A percentile compares a stretch with the other conserved stretches of the same genome.
These are phyloP conservation scores for Aspergillus hiratsukae DNA, from an alignment of 2,329 filamentous ascomycete genomes.

Conservation along the genomic window DNA sequence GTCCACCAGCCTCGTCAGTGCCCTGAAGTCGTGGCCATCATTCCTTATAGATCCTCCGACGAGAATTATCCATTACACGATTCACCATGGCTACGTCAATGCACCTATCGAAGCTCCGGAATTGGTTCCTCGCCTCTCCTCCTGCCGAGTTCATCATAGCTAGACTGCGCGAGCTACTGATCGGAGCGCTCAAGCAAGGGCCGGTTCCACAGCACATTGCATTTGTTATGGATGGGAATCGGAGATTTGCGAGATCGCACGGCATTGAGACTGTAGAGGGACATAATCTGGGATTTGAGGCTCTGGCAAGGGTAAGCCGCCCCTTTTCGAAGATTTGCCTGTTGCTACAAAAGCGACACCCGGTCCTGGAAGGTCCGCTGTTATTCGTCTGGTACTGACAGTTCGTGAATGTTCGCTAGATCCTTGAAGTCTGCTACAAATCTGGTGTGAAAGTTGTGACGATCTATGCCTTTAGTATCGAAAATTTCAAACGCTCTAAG, in stretches of 20 bases:
- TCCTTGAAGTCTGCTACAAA: constrained; percentile 97
- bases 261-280: constrained; percentile 96
- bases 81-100: constrained; percentile 46
- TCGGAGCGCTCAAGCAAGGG: constrained; percentile 83
- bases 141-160: constrained; percentile 86
- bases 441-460: constrained; percentile 94
- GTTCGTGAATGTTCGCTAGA: constrained; percentile 45
- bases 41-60: not conserved
- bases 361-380: not conserved
- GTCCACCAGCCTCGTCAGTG: not conserved
- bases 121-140: constrained; percentile 81
- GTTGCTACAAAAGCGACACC: not conserved
- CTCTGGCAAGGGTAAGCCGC: constrained; percentile 69
- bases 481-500: constrained; percentile 96
- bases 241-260: constrained; percentile 83
- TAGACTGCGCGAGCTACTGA: constrained; percentile 75
- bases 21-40: not conserved
- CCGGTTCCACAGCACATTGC: constrained; percentile 92
- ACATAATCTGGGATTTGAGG: constrained; percentile 93
- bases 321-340: not conserved
- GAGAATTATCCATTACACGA: constrained; percentile 1
- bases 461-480: constrained; percentile 97
- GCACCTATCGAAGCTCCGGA: constrained; percentile 58
- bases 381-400: not conserved
- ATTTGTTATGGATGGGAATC: constrained; percentile 99